A percentile compares a stretch with the other conserved stretches of the same genome.
Evolutionary conservation across 1,284 basidiomycete species (phyloP).

Genomic region (Boletus albobrunnescens): DNA sequence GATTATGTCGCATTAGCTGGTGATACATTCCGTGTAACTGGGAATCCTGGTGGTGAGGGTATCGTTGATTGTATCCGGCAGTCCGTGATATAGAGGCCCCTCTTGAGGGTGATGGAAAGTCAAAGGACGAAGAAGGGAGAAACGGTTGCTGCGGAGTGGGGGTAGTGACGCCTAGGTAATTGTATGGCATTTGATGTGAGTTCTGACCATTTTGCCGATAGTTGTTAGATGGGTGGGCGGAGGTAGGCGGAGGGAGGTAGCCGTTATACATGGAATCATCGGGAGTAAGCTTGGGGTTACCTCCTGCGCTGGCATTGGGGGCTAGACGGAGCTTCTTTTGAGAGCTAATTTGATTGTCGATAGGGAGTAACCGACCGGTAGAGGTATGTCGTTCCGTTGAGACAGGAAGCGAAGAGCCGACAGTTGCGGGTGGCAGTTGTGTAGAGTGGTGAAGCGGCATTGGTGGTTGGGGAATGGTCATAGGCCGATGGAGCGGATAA

Average conservation of each 20-base stretch:
- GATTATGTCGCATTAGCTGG: constrained; percentile 30
- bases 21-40: constrained; percentile 35
- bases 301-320: constrained; percentile 19
- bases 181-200: constrained; percentile 28
- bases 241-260: constrained; percentile 32
- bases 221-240: constrained; percentile 25
- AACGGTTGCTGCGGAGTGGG: constrained; percentile 24
- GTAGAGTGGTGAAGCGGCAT: constrained; percentile 32
- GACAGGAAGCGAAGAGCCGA: constrained; percentile 29
- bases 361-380: constrained; percentile 32
- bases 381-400: constrained; percentile 33
- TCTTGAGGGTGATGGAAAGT: constrained; percentile 30
- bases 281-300: constrained; percentile 24
- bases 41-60: constrained; percentile 29
- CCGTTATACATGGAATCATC: constrained; percentile 32
- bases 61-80: constrained; percentile 27
- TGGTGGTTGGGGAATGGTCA: constrained; percentile 35
- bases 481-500: constrained; percentile 29
- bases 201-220: constrained; percentile 30
- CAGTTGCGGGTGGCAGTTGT: constrained; percentile 20
- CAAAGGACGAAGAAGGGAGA: constrained; percentile 28
- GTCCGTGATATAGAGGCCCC: constrained; percentile 21
- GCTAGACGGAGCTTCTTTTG: constrained; percentile 33
- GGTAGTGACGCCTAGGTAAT: constrained; percentile 20
- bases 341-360: constrained; percentile 22